phyloP scores from a whole-genome alignment of 2,329 filamentous ascomycete species.

The Fonsecaea erecta region DNA sequence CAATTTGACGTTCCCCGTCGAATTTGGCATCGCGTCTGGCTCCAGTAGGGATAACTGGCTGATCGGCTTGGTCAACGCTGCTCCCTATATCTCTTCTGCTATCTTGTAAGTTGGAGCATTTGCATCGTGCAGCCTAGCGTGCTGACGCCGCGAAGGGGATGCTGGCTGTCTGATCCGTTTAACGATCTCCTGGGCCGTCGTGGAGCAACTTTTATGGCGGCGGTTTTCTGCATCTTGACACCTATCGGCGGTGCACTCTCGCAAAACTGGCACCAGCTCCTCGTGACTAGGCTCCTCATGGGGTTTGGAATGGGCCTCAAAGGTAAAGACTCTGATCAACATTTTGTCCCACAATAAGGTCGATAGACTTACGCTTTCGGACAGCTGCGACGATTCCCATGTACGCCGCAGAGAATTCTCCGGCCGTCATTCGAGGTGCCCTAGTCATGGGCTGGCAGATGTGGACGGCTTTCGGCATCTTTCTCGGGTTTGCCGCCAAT shows the following conservation, averaged over 20 bases:
- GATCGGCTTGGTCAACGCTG: conserved; percentile 51
- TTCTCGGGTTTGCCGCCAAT: conserved; percentile 69
- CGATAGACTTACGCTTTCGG: conserved; percentile 42
- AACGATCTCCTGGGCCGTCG: conserved; percentile 41
- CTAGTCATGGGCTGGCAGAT: conserved; percentile 60
- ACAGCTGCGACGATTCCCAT: conserved; percentile 49
- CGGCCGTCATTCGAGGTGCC: conserved; percentile 56
- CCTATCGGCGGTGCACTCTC: conserved; percentile 39
- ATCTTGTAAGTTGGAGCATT: conserved; percentile 35
- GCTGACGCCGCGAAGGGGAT: conserved; percentile 40
- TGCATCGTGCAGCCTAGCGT: conserved; percentile 44
- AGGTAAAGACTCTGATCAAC: conserved; percentile 31
- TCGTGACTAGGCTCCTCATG: conserved; percentile 48
- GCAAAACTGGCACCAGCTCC: conserved; percentile 48
- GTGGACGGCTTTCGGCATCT: conserved; percentile 64
- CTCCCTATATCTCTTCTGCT: conserved; percentile 32
- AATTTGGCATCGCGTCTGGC: conserved; percentile 41
- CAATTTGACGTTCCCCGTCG: conserved; percentile 49
- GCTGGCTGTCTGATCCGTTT: conserved; percentile 45
- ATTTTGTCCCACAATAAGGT: conserved; percentile 31
- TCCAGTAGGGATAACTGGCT: conserved; percentile 44
- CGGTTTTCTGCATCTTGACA: conserved; percentile 40
- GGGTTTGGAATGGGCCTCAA: conserved; percentile 51
- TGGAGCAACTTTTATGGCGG: conserved; percentile 40
- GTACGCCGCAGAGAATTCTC: conserved; percentile 54